phyloP scores from a whole-genome alignment of 75 land plant genomes.

The Selaginella moellendorffii region DNA sequence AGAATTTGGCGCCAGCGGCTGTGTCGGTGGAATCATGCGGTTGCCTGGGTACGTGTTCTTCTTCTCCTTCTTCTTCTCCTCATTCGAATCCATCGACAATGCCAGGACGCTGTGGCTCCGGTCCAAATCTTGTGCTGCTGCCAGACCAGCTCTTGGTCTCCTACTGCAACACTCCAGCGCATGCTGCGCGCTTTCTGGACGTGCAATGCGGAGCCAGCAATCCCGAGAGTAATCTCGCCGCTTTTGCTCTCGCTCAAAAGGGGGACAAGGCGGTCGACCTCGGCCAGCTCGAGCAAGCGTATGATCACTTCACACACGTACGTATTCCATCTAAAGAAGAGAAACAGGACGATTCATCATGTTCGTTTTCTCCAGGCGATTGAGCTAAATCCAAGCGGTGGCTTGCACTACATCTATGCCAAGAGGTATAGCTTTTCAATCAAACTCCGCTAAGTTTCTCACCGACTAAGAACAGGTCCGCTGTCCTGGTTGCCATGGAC shows the following conservation, averaged over 20 bases:
- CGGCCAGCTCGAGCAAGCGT: slow-evolving; percentile 39
- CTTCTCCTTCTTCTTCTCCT: not conserved
- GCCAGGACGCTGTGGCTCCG: slow-evolving; percentile 64
- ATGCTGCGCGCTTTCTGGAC: slow-evolving; percentile 48
- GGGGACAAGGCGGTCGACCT: slow-evolving; percentile 41
- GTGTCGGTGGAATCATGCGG: slow-evolving; percentile 59
- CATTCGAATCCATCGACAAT: not conserved
- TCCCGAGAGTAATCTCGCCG: slow-evolving; percentile 36
- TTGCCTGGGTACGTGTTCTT: slow-evolving; percentile 39
- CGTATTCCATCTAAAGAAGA: not conserved
- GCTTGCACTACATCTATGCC: slow-evolving; percentile 47
- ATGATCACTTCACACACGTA: slow-evolving; percentile 45
- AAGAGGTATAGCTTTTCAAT: slow-evolving; percentile 34
- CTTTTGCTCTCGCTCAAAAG: slow-evolving; percentile 59
- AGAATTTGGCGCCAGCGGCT: slow-evolving; percentile 52
- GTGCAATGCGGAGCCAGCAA: slow-evolving; percentile 27
- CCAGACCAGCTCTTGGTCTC: slow-evolving; percentile 43
- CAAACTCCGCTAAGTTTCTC: not conserved
- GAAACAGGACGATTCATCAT: not conserved
- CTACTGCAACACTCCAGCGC: slow-evolving; percentile 62
- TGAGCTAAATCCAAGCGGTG: slow-evolving; percentile 65
- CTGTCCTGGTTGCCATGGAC: slow-evolving; percentile 38
- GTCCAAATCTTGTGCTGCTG: slow-evolving; percentile 65
- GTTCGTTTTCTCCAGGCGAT: slow-evolving; percentile 43
- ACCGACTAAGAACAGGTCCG: slow-evolving; percentile 28